A percentile compares a stretch with the other conserved stretches of the same genome.
Evolutionary conservation across 768 basidiomycete genomes (phyloP).

Genomic region (Pleurotus ostreatus): DNA sequence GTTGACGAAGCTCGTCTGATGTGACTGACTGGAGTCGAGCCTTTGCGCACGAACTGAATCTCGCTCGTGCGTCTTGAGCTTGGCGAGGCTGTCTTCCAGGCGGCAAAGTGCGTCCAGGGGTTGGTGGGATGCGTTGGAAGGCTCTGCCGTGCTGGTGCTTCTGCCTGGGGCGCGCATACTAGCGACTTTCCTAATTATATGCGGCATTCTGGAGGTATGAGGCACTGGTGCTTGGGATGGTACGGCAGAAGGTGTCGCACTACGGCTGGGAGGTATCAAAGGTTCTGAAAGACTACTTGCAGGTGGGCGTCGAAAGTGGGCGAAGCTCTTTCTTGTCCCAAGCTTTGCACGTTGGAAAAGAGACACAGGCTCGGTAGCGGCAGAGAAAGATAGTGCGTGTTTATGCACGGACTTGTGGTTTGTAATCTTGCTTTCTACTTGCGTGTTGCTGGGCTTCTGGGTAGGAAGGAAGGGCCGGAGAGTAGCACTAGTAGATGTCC

Average conservation of each 20-base stretch:
- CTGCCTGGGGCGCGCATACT: conserved; percentile 27
- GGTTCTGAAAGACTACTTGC: conserved; percentile 2
- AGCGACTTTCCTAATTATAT: conserved; percentile 32
- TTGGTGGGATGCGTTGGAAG: conserved; percentile 13
- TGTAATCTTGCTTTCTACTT: neutral
- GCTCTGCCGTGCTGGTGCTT: conserved; percentile 4
- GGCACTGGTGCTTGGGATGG: conserved; percentile 2
- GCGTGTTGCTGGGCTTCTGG: neutral
- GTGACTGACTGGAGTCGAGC: conserved; percentile 6
- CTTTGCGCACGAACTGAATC: conserved; percentile 18
- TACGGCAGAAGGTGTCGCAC: neutral
- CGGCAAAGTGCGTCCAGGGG: conserved; percentile 25
- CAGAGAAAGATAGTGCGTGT: neutral
- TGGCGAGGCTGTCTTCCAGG: conserved; percentile 27
- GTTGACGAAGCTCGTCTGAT: conserved; percentile 5
- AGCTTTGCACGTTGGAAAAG: conserved; percentile 1
- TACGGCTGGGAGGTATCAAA: neutral
- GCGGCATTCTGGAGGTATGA: conserved; percentile 18
- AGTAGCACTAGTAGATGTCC: neutral
- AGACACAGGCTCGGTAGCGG: neutral
- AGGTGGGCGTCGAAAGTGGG: conserved; percentile 3
- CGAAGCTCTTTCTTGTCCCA: conserved; percentile 6
- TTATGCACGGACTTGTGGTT: neutral
- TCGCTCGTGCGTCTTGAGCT: conserved; percentile 26
- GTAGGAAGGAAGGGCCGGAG: neutral